Base-by-base conservation (phyloP, 139 green algal genomes). In the Astrephomene gubernaculifera region DNA sequence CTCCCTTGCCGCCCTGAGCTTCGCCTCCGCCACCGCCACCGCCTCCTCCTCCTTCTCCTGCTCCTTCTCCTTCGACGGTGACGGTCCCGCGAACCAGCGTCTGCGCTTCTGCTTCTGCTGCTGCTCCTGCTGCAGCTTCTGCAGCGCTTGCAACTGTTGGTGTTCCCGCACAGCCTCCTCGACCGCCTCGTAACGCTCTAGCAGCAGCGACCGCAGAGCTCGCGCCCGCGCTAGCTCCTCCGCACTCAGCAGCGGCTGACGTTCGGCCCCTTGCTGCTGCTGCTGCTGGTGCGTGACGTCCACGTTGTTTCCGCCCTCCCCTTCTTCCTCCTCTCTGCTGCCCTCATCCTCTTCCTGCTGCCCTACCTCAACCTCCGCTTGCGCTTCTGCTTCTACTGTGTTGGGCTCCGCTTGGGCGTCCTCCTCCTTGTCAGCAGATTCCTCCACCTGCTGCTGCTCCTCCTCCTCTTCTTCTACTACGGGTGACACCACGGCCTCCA, bases 161-260 rank as follows among this genome's bases (percentile, higher is more conserved):
- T n/a, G n/a, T n/a, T n/a, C n/a, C n/a, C n/a, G n/a, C n/a, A n/a
- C n/a, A n/a, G n/a, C n/a, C n/a, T 60, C 76, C 10, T 4, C 17
- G 22, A 76, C 64, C 33, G 79, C 79, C 64, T 86, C 79, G 67
- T 78, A 79, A 2, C 79, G 65, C 64, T 84, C 78, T 44, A 75
- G 78, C n/a, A 84, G 63, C 63, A 84, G 43, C 9, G 78, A 84
- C 44, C 79, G 45, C 35, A 76, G 65, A 21, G 45, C 65, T 0
- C 79, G 65, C 31, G 35, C 65, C 65, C 69, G 79, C 35, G 35
- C 65, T 65, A 60, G 1, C 45, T 85, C 64, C 79, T 85, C 64
- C 3, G 44, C 21, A 57, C 64, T 71, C 8, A 24, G 54, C 25
- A 24, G 74, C 25, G 54, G 27, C 54, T 49, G 41, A 43, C 43